phyloP scores from a whole-genome alignment of 83 land plant genomes.

The Diphasiastrum complanatum region DNA sequence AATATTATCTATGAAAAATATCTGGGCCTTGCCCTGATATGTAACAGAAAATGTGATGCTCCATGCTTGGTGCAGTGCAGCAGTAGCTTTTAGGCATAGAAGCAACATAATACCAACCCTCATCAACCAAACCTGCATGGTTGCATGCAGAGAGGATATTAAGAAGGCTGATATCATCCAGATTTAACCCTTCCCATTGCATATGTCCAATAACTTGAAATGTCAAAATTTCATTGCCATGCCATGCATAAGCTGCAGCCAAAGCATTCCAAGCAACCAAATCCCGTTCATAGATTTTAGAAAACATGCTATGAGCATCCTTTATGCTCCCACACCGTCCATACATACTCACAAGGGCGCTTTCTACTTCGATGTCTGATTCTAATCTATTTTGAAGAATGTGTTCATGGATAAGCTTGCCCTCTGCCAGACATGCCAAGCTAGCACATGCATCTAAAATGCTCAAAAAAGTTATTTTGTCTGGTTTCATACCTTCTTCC shows the following conservation, averaged over 20 bases:
- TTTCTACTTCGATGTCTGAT: not conserved
- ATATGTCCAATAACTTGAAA: not conserved
- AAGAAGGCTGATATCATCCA: slow-evolving; percentile 35
- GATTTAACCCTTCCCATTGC: slow-evolving; percentile 3
- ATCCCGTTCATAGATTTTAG: not conserved
- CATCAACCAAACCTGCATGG: slow-evolving; percentile 42
- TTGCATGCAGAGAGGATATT: slow-evolving; percentile 46
- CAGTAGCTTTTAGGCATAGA: slow-evolving; percentile 21
- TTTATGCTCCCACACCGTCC: not conserved
- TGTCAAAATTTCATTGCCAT: not conserved
- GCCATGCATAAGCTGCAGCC: not conserved
- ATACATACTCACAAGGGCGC: slow-evolving; percentile 1
- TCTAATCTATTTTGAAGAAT: not conserved
- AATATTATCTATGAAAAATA: too few relatives aligned
- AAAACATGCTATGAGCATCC: not conserved
- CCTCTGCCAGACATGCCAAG: not conserved
- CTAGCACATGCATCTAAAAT: not conserved
- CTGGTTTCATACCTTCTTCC: slow-evolving; percentile 15
- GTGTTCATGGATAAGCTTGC: not conserved
- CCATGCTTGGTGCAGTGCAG: slow-evolving; percentile 25
- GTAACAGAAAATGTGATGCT: too few relatives aligned
- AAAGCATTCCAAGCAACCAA: not conserved
- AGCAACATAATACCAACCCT: slow-evolving; percentile 28
- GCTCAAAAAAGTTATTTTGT: not conserved
- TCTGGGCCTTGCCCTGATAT: too few relatives aligned